Percentiles rank a stretch among this genome's conserved stretches.
Evolutionary conservation across 2,329 filamentous ascomycete species (phyloP).

Genomic region (Microdochium nivale): DNA sequence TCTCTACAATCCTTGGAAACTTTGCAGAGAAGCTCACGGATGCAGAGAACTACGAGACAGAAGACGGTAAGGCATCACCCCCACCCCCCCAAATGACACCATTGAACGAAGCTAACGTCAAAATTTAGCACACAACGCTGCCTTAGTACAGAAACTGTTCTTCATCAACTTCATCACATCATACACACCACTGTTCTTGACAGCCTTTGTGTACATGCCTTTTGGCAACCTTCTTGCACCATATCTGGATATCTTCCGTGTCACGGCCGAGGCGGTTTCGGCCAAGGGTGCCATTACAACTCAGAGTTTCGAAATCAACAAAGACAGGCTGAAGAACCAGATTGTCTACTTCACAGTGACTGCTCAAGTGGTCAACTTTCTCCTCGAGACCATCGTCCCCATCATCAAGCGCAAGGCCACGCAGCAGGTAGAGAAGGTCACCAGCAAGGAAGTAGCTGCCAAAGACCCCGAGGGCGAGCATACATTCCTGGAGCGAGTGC

Average conservation of each 20-base stretch:
- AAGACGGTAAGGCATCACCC: constrained; percentile 43
- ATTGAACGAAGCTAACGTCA: constrained; percentile 9
- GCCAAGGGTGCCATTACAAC: constrained; percentile 58
- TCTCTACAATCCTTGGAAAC: constrained; percentile 65
- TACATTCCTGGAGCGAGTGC: constrained; percentile 71
- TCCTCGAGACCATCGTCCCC: constrained; percentile 76
- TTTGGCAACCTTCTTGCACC: constrained; percentile 80
- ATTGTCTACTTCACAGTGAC: constrained; percentile 96
- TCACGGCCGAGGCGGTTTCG: constrained; percentile 66
- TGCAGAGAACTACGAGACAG: constrained; percentile 87
- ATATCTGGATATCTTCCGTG: constrained; percentile 73
- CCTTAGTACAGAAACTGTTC: constrained; percentile 87
- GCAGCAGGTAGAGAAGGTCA: constrained; percentile 62
- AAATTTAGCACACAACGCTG: constrained; percentile 60
- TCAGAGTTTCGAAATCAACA: constrained; percentile 70
- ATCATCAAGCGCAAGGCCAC: constrained; percentile 73
- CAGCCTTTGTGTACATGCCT: constrained; percentile 88
- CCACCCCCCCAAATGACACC: background rate
- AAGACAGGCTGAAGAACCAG: constrained; percentile 74
- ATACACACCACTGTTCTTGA: constrained; percentile 85
- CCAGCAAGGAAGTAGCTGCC: constrained; percentile 42
- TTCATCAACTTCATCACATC: constrained; percentile 95
- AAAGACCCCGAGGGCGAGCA: constrained; percentile 60
- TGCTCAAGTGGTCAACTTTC: constrained; percentile 82
- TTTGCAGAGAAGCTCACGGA: constrained; percentile 72